Base-by-base conservation (phyloP, 768 basidiomycete species). In the Panellus pusillus region DNA sequence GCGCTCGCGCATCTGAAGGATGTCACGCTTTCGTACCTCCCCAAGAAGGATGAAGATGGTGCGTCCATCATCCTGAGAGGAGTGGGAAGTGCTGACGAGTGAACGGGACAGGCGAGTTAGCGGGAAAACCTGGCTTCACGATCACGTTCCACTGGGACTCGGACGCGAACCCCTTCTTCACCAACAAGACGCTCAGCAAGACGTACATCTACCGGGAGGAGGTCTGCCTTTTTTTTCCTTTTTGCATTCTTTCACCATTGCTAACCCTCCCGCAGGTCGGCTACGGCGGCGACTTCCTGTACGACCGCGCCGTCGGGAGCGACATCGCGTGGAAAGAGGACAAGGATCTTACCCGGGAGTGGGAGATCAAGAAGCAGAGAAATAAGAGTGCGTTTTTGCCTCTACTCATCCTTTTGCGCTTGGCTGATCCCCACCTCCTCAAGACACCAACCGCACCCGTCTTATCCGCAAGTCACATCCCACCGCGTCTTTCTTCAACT, bases 331-430 rank as follows among this genome's bases (percentile, higher is more conserved):
- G 96, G 96, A 96, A 96, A 75, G 94, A 92, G 70, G 95, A 96
- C 63, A 95, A 97, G 76, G 93, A 99, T 73, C 79, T 99, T 53
- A 99, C 96, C 47, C 93, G 93, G 75, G 91, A 91, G 74, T 90
- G 92, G 64, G 96, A 98, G 77, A 95, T 98, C 71, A 97, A 96
- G 82, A 98, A 97, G 79, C 96, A 98, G 75, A 79, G 96, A 65
- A 99, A 99, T 77, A 99, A 98, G 82, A 94, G 95, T 97, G 65
- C 51, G 83, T 73, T 20, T n/a, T 27, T 37, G 29, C 24, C 24
- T 15, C 32, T 18, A 31, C 14, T 1, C 36, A 1, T 45, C 9
- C 42, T 32, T 15, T 9, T 37, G 9, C n/a, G 19, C 3, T 44
- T 29, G 6, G 17, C 20, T 15, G 1, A 31, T 11, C 15, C 3